phyloP scores from a whole-genome alignment of 768 basidiomycete species.

The Rickenella mellea region DNA sequence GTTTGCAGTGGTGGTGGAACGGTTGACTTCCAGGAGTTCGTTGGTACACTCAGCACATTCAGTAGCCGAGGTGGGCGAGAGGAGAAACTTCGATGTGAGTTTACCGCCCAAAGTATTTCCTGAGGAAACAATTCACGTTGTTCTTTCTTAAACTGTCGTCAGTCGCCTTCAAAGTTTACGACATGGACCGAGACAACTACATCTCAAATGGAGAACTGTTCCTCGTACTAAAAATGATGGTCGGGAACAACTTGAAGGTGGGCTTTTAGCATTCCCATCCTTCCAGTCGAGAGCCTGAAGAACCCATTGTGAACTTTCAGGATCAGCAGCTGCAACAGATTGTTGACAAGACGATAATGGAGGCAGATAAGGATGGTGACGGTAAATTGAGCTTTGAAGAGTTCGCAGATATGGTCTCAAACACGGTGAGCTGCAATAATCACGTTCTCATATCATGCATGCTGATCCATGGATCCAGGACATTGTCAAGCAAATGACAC shows the following conservation, averaged over 20 bases:
- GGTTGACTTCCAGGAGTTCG: constrained; percentile 99
- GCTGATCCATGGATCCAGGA: constrained; percentile 42
- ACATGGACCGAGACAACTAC: constrained; percentile 94
- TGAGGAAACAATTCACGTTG: not conserved
- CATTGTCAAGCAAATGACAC: constrained; percentile 98
- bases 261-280: constrained; percentile 6
- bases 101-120: constrained; percentile 1
- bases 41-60: constrained; percentile 95
- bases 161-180: constrained; percentile 99
- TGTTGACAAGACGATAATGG: constrained; percentile 99
- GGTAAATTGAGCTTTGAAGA: constrained; percentile 97
- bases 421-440: constrained; percentile 54
- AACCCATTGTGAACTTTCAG: constrained; percentile 26
- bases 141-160: constrained; percentile 1
- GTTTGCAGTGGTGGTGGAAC: constrained; percentile 83
- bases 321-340: constrained; percentile 99
- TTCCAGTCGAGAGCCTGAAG: not conserved
- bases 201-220: constrained; percentile 99
- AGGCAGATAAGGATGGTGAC: constrained; percentile 96
- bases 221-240: constrained; percentile 99
- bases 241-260: constrained; percentile 96
- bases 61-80: constrained; percentile 94
- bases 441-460: constrained; percentile 1
- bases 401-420: constrained; percentile 93
- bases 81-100: constrained; percentile 90